Base-by-base conservation (phyloP, 805 yeast genomes). In the Kodamaea restingae region DNA sequence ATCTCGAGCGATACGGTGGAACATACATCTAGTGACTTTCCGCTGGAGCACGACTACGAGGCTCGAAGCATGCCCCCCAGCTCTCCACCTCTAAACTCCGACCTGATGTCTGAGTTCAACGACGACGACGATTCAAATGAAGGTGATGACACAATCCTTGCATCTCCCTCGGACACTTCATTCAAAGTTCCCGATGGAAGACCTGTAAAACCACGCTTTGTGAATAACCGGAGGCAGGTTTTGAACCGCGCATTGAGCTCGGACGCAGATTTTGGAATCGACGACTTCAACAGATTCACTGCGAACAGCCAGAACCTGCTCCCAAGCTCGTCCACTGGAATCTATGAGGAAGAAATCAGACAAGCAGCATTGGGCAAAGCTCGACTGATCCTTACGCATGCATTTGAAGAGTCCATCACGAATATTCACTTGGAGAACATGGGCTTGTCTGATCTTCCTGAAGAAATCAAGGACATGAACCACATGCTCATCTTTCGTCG, bases 401-500 rank as follows among this genome's bases (percentile, higher is more conserved):
- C 74, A 2, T 75, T 80, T 43, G 83, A 76, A 44, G 66, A 72
- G 31, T 66, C 69, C 4, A 45, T 52, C 7, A 64, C 76, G 1
- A 60, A 51, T n/a, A 60, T 80, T 2, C 57, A 69, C 40, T 49
- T 80, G 18, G 82, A 78, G 38, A 57, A 67, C 11, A 51, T 77
- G 55, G 69, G 65, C 0, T 56, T 80, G 28, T 61, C 58, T 8
- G 69, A 69, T 4, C 54, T 80, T 3, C 84, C 86, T 1, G 78
- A 75, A 37, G 81, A 78, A 45, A 65, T 80, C 20, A 70, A 70
- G 36, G 86, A 80, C 51, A 59, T 80, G 45, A 69, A 75, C 48
- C 68, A 78, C 39, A 55, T 78, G 48, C 79, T 78, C n/a, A 54
- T 73, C 6, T 67, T 70, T 40, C 44, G 44, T 30, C 29, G 26